A percentile compares a stretch with the other conserved stretches of the same genome.
These are phyloP conservation scores for Lophiotrema nucula DNA, from an alignment of 495 filamentous ascomycete species.

Conservation along the genomic window DNA sequence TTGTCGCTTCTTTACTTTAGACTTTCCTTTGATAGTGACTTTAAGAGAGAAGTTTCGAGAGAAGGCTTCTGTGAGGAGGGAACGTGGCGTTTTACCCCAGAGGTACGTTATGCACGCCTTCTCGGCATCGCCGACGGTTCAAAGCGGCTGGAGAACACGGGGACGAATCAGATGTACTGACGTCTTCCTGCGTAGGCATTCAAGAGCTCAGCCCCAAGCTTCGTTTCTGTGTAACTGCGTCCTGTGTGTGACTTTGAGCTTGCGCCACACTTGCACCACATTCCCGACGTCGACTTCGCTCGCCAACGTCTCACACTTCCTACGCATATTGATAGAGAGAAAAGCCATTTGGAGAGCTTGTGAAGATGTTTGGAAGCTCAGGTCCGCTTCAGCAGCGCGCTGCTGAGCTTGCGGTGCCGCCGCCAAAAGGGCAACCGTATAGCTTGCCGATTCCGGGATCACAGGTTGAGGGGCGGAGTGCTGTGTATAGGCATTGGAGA, in stretches of 20 bases:
- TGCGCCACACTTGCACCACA: not conserved
- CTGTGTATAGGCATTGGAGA: slow-evolving; percentile 81
- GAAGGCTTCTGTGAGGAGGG: not conserved
- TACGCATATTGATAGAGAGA: not conserved
- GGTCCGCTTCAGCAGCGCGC: slow-evolving; percentile 41
- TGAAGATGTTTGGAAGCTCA: slow-evolving; percentile 21
- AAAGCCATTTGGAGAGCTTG: not conserved
- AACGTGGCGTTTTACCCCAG: not conserved
- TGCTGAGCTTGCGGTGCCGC: slow-evolving; percentile 42
- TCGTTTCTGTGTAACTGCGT: too few relatives aligned
- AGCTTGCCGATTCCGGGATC: slow-evolving; percentile 69
- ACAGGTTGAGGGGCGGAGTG: slow-evolving; percentile 67
- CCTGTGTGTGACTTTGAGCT: not conserved
- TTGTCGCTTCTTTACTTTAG: not conserved
- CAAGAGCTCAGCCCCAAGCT: too few relatives aligned
- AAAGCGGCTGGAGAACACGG: too few relatives aligned
- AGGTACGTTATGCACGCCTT: not conserved
- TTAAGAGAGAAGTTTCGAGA: too few relatives aligned
- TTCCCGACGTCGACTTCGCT: not conserved
- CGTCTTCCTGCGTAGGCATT: too few relatives aligned
- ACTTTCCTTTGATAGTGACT: too few relatives aligned
- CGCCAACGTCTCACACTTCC: not conserved
- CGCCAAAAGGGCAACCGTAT: slow-evolving; percentile 61
- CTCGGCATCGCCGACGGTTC: not conserved
- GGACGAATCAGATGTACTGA: too few relatives aligned